Percentiles rank a stretch among this genome's conserved stretches.
Conservation (phyloP, 1,284 basidiomycete species). For the Trametes hirsuta region DNA sequence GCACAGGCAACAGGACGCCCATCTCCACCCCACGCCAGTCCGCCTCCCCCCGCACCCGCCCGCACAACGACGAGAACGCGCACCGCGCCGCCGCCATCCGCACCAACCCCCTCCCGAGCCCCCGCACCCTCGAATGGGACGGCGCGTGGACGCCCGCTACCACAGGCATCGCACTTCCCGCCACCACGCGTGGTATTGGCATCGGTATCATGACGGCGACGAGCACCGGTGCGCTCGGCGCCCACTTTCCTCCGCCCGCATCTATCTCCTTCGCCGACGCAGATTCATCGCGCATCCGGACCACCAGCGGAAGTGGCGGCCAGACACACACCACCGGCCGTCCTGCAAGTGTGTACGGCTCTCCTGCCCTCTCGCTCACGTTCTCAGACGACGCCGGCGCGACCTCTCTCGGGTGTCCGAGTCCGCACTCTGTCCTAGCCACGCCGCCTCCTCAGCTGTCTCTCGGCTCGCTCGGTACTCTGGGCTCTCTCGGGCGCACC, state of each 20-base stretch:
- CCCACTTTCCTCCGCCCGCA: background rate
- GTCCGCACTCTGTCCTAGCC: background rate
- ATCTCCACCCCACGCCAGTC: background rate
- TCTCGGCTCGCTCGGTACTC: slow-evolving; percentile 1
- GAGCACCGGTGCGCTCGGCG: slow-evolving; percentile 7
- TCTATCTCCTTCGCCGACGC: background rate
- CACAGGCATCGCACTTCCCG: background rate
- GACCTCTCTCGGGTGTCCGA: background rate
- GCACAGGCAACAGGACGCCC: no score
- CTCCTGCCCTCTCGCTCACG: background rate
- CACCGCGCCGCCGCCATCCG: slow-evolving; percentile 4
- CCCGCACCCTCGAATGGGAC: background rate
- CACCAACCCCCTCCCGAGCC: background rate
- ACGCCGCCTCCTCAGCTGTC: background rate
- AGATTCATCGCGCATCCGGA: no score
- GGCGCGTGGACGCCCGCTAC: background rate
- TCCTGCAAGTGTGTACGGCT: background rate
- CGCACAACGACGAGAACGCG: slow-evolving; percentile 11
- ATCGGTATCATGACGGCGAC: slow-evolving; percentile 14
- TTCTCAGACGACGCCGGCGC: slow-evolving; percentile 17
- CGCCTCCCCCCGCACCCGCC: background rate
- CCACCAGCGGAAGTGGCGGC: background rate
- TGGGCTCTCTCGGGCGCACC: slow-evolving; percentile 4
- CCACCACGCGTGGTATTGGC: slow-evolving; percentile 1
- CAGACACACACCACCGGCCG: background rate